phyloP scores from a whole-genome alignment of 2,329 filamentous ascomycete genomes.

The Lecanicillium sp. region DNA sequence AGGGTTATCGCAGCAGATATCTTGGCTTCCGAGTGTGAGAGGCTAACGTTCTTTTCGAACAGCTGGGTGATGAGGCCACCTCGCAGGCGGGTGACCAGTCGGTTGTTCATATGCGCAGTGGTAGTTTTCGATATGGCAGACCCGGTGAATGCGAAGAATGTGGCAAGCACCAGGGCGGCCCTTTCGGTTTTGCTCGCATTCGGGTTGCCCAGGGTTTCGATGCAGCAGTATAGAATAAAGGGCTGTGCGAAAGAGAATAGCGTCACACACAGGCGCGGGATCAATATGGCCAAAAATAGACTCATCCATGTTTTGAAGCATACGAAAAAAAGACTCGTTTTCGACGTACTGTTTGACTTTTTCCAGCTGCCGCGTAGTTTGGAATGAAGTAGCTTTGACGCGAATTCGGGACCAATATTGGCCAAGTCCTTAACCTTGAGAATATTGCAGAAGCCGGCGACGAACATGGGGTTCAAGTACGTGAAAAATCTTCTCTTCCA shows the following conservation, averaged over 20 bases:
- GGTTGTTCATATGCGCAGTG: slow-evolving; percentile 7
- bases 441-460: not conserved
- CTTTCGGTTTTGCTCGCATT: not conserved
- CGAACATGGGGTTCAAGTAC: not conserved
- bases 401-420: not conserved
- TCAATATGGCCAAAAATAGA: not conserved
- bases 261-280: not conserved
- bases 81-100: slow-evolving; percentile 27
- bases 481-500: slow-evolving; percentile 3
- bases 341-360: no score
- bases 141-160: not conserved
- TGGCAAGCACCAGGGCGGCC: not conserved
- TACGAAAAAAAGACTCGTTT: not conserved
- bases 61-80: slow-evolving; percentile 36
- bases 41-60: slow-evolving; percentile 36
- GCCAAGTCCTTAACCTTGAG: not conserved
- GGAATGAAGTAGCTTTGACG: not conserved
- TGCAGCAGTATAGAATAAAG: not conserved
- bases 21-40: slow-evolving; percentile 24
- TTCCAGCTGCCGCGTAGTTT: not conserved
- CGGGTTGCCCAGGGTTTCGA: not conserved
- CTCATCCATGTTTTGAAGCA: not conserved
- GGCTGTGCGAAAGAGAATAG: not conserved
- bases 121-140: not conserved
- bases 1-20: slow-evolving; percentile 17